Percentiles rank a stretch among this genome's conserved stretches.
Evolutionary conservation across 2,329 filamentous ascomycete genomes (phyloP).

Genomic region (Sclerotinia nivalis): DNA sequence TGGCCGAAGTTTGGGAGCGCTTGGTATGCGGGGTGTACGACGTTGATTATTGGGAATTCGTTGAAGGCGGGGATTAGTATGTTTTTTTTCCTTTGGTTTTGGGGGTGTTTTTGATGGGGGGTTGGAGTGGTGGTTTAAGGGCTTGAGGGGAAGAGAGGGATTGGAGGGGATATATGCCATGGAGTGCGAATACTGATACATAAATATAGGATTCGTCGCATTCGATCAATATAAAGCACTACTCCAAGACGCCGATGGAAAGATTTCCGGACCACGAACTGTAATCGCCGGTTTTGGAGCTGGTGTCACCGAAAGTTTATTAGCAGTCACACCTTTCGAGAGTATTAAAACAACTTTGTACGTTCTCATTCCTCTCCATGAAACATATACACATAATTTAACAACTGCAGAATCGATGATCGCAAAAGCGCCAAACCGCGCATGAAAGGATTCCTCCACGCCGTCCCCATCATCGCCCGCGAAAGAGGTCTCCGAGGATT

Average conservation of each 20-base stretch:
- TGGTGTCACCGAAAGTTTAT: constrained; percentile 86
- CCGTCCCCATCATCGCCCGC: constrained; percentile 79
- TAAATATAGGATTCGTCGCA: constrained; percentile 73
- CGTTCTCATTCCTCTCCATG: background rate
- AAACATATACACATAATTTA: background rate
- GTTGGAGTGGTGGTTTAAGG: too few relatives aligned
- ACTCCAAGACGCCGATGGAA: constrained; percentile 79
- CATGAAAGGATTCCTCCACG: constrained; percentile 89
- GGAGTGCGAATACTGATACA: background rate
- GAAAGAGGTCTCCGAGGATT: constrained; percentile 90
- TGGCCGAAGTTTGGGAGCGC: constrained; percentile 92
- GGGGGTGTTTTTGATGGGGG: background rate
- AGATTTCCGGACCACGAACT: constrained; percentile 85
- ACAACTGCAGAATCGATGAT: constrained; percentile 75
- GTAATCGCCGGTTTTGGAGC: constrained; percentile 94
- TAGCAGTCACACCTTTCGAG: constrained; percentile 96
- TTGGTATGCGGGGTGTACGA: constrained; percentile 98
- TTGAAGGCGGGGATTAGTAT: constrained; percentile 91
- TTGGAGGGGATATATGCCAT: background rate
- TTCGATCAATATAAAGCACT: constrained; percentile 92
- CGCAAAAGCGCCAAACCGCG: constrained; percentile 82
- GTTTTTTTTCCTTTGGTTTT: constrained; percentile 40
- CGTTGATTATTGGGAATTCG: constrained; percentile 93
- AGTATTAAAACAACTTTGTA: constrained; percentile 96
- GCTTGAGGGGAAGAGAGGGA: background rate